Conservation (phyloP, 2,329 filamentous ascomycete genomes). For the Fusarium camptoceras region DNA sequence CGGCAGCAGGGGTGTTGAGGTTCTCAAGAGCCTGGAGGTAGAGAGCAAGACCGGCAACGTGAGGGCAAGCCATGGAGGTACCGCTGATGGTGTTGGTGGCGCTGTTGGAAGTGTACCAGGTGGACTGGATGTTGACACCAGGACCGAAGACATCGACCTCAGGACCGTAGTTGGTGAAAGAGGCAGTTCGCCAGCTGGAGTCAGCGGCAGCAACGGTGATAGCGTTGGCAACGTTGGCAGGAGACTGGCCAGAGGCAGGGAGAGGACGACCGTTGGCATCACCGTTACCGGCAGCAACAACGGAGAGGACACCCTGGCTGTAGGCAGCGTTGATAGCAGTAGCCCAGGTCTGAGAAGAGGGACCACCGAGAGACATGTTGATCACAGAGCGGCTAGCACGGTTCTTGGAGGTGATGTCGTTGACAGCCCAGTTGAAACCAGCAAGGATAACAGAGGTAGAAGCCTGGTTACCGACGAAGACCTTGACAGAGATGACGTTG, state of each 20-base stretch:
- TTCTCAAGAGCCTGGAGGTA: conserved; percentile 61
- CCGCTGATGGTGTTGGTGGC: conserved; percentile 54
- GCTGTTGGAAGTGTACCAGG: conserved; percentile 56
- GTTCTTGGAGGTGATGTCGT: conserved; percentile 49
- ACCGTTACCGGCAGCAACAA: conserved; percentile 61
- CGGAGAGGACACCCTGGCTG: conserved; percentile 55
- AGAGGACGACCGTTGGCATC: conserved; percentile 42
- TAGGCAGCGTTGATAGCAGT: conserved; percentile 57
- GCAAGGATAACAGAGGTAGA: conserved; percentile 52
- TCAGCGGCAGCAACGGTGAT: conserved; percentile 63
- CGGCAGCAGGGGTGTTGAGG: conserved; percentile 55
- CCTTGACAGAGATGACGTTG: conserved; percentile 51
- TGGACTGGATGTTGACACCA: conserved; percentile 53
- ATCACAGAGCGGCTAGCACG: conserved; percentile 50
- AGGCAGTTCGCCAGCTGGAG: conserved; percentile 52
- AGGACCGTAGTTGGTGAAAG: conserved; percentile 63
- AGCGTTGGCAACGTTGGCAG: conserved; percentile 58
- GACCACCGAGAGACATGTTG: conserved; percentile 60
- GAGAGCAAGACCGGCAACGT: conserved; percentile 55
- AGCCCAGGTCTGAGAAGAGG: conserved; percentile 52
- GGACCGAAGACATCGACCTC: conserved; percentile 58
- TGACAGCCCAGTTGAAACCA: conserved; percentile 57
- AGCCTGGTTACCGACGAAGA: conserved; percentile 37
- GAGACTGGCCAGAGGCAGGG: conserved; percentile 58
- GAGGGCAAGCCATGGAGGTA: conserved; percentile 58